Percentiles rank a stretch among this genome's conserved stretches.
Conservation (phyloP, 176 grass and related monocot genomes). For the Guadua angustifolia region DNA sequence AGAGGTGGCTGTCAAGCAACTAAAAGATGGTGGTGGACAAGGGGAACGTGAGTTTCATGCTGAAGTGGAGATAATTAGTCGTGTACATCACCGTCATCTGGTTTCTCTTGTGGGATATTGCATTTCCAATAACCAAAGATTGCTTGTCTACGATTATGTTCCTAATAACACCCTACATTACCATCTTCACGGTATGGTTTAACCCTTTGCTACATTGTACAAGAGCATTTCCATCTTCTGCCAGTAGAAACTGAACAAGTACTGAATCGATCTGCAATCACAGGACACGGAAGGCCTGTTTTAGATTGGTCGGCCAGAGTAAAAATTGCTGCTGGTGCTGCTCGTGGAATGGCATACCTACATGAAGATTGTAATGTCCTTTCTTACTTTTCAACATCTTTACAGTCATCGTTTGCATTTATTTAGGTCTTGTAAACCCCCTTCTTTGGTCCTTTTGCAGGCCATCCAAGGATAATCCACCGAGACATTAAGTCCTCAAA, state of each 20-base stretch:
- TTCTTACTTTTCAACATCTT: conserved; percentile 14
- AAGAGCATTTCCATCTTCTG: neutral
- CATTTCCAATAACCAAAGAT: conserved; percentile 64
- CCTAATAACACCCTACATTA: conserved; percentile 79
- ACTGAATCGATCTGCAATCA: conserved; percentile 13
- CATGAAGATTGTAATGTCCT: conserved; percentile 89
- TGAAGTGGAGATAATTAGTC: conserved; percentile 91
- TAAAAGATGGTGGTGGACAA: conserved; percentile 71
- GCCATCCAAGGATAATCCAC: conserved; percentile 90
- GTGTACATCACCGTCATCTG: conserved; percentile 90
- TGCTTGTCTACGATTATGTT: conserved; percentile 91
- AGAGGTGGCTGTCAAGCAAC: conserved; percentile 77
- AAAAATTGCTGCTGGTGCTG: conserved; percentile 82
- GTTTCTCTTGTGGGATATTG: conserved; percentile 93
- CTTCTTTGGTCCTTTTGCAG: conserved; percentile 51
- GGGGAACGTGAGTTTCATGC: conserved; percentile 94
- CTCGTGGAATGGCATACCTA: conserved; percentile 88
- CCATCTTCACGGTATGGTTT: conserved; percentile 78
- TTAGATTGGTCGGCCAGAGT: conserved; percentile 75
- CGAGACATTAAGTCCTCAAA: conserved; percentile 98
- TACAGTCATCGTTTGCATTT: conserved; percentile 21
- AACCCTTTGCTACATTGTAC: neutral
- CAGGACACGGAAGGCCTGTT: conserved; percentile 61
- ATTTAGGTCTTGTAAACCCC: neutral
- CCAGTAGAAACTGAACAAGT: neutral